Evolutionary conservation across 2,329 filamentous ascomycete genomes (phyloP).

Genomic region (Aspergillus sclerotialis): DNA sequence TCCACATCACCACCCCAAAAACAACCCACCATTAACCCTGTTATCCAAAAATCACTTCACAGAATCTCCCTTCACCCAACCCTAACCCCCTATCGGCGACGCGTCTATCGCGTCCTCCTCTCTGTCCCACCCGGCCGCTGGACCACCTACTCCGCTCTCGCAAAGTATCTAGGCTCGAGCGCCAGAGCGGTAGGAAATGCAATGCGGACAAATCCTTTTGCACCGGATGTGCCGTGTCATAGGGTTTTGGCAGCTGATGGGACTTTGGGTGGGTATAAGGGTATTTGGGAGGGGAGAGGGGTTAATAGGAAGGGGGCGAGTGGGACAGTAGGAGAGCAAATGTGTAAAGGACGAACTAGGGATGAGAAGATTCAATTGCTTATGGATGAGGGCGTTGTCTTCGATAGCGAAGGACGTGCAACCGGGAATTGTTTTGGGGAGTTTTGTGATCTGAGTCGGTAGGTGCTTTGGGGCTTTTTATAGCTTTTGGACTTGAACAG

Average conservation of each 20-base stretch:
- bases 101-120: conserved; percentile 64
- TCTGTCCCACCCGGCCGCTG: conserved; percentile 70
- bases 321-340: conserved; percentile 32
- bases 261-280: conserved; percentile 47
- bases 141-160: conserved; percentile 70
- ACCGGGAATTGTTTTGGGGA: conserved; percentile 25
- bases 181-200: conserved; percentile 73
- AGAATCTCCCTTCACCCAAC: conserved; percentile 38
- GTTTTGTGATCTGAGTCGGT: conserved; percentile 18
- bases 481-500: too few species aligned
- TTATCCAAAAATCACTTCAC: conserved; percentile 24
- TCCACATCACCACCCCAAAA: conserved; percentile 1
- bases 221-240: conserved; percentile 75
- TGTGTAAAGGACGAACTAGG: conserved; percentile 21
- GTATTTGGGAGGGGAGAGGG: conserved; percentile 42
- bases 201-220: conserved; percentile 71
- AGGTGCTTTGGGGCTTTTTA: too few species aligned
- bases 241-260: conserved; percentile 69
- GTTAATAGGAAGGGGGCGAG: conserved; percentile 37
- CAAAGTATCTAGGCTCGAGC: conserved; percentile 61
- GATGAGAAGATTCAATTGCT: conserved; percentile 29
- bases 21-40: conserved; percentile 2
- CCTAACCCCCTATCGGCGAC: conserved; percentile 45
- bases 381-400: conserved; percentile 28
- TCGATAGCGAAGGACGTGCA: conserved; percentile 20